Percentiles rank a stretch among this genome's conserved stretches.
These are phyloP conservation scores for Sonneratia caseolaris DNA, from an alignment of 345 rosid genomes.

Conservation along the genomic window DNA sequence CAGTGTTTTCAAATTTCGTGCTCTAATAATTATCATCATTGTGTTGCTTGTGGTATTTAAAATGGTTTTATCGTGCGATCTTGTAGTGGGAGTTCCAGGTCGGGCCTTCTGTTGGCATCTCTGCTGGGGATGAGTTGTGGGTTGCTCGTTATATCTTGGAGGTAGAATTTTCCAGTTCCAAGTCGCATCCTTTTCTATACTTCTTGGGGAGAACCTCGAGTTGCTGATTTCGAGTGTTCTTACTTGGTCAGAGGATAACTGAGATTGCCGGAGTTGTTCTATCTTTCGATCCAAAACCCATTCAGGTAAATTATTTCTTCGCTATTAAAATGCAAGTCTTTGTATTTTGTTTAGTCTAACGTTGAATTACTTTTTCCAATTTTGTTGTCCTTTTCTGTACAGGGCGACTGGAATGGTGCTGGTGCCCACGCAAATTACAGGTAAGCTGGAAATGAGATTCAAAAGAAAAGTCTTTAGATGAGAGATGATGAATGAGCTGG, in stretches of 20 bases:
- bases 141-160: conserved; percentile 90
- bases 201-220: background rate
- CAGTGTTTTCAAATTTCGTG: too few species aligned
- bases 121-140: conserved; percentile 89
- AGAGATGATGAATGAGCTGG: background rate
- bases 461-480: background rate
- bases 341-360: background rate
- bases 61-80: background rate
- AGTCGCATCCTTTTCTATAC: background rate
- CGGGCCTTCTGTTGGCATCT: conserved; percentile 85
- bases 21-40: background rate
- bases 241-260: conserved; percentile 66
- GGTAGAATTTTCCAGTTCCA: conserved; percentile 26
- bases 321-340: too few species aligned
- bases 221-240: background rate
- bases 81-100: conserved; percentile 93
- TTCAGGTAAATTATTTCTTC: conserved; percentile 26
- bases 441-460: conserved; percentile 16
- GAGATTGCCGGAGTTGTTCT: conserved; percentile 90
- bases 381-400: background rate
- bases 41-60: background rate
- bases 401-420: conserved; percentile 96
- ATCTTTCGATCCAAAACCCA: conserved; percentile 86
- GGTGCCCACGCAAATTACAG: conserved; percentile 96
- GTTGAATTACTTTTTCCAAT: background rate